phyloP scores from a whole-genome alignment of 1,139 yeast species.

The Sugiyamaella grinbergsii region DNA sequence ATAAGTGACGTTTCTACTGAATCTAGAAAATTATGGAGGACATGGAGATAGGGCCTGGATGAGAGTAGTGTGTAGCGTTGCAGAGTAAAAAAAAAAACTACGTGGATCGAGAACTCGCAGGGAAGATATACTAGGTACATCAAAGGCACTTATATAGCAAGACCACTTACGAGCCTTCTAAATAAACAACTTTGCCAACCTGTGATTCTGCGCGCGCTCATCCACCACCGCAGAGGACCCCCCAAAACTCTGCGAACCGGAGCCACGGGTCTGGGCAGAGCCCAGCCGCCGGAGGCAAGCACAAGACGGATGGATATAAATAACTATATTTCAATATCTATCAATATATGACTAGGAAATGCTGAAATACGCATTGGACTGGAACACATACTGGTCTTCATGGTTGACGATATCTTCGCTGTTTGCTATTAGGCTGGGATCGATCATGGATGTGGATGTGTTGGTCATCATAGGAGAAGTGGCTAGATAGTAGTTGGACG shows the following conservation, averaged over 20 bases:
- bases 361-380: background rate
- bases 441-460: constrained; percentile 7
- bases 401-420: background rate
- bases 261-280: constrained; percentile 2
- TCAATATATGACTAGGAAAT: background rate
- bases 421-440: constrained; percentile 2
- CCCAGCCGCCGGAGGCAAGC: constrained; percentile 4
- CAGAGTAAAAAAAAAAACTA: no score
- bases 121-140: no score
- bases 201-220: no score
- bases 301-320: background rate
- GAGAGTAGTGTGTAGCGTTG: no score
- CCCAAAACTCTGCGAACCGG: background rate
- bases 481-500: background rate
- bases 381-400: background rate
- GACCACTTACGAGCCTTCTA: no score
- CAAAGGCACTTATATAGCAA: no score
- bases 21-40: no score
- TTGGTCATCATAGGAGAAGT: background rate
- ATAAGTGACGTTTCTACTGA: no score
- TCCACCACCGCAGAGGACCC: background rate
- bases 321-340: background rate
- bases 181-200: no score
- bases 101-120: no score
- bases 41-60: no score